Evolutionary conservation across 805 yeast genomes (phyloP), one percentile per base, ranked within the genome.

Genomic region (Dipodascus geniculatus): DNA sequence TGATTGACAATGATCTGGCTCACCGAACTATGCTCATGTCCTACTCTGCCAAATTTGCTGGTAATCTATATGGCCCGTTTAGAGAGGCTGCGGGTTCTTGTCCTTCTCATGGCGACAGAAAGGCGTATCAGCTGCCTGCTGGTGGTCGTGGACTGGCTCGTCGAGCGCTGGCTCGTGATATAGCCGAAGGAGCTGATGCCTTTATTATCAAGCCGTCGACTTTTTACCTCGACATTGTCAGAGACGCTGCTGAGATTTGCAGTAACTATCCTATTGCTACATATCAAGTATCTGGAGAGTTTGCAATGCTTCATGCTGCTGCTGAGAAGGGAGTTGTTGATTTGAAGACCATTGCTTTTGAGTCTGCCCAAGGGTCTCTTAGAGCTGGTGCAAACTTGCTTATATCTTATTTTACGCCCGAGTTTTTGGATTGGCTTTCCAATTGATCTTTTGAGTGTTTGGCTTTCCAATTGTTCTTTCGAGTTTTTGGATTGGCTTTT

Each of bases 251-350:
- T 42, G 82, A 79, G 62, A 75, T 90, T 52, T 87, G 96, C 64
- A 69, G 72, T 51, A 93, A 93, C 66, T 80, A 85, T 61, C 99
- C 99, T 23, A 73, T 93, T 52, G 88, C 96, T 63, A 90, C 95
- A 23, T 93, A 93, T 70, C 99, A 93, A 69, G 99, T 93, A 22
- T 82, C 91, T 66, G 99, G 99, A 44, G 99, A 93, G 71, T 93
- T 79, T 65, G 97, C 98, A 31, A 93, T 93, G 99, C 70, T 93
- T 58, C 96, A 90, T 65, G 99, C 99, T 4, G 98, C 96, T 52
- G 97, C 97, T 28, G 97, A 89, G 64, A 89, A 89, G 75, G 95
- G 95, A 42, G 78, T 90, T 56, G 86, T 84, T 56, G 97, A 91
- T 68, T 77, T 93, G 69, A 84, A 87, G 70, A 69, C 81, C 55